A percentile compares a stretch with the other conserved stretches of the same genome.
phyloP scores from a whole-genome alignment of 164 flowering plant species.

The Magnolia changhungtana region DNA sequence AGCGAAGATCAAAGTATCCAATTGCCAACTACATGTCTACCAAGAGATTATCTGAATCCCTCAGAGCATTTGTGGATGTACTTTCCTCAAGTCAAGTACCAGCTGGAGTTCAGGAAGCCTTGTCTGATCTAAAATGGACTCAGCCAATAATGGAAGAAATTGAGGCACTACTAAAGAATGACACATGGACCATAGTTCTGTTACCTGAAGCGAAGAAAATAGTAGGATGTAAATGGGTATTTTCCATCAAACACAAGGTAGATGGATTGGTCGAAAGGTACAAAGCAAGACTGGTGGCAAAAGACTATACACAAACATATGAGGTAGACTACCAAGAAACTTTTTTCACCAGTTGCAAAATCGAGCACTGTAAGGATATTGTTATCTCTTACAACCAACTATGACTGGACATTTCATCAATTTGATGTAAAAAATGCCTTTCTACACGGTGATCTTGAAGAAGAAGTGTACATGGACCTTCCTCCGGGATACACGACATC shows the following conservation, averaged over 20 bases:
- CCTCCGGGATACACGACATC: neutral
- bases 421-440: too few relatives aligned
- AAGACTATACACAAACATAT: neutral
- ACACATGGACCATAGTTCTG: neutral
- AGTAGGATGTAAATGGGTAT: too few relatives aligned
- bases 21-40: too few relatives aligned
- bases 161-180: neutral
- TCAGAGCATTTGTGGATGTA: neutral
- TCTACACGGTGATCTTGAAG: neutral
- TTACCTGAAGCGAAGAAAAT: neutral
- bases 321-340: neutral
- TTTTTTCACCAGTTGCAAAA: neutral
- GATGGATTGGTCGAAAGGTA: neutral
- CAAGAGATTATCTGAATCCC: too few relatives aligned
- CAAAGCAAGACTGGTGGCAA: neutral
- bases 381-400: neutral
- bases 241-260: neutral
- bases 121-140: neutral
- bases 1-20: too few relatives aligned
- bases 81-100: neutral
- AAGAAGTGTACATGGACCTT: slow-evolving; percentile 3
- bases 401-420: neutral
- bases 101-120: neutral
- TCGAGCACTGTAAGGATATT: neutral
- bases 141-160: neutral